Evolutionary conservation across 2,329 filamentous ascomycete species (phyloP).

Genomic region (Coleophoma crateriformis): DNA sequence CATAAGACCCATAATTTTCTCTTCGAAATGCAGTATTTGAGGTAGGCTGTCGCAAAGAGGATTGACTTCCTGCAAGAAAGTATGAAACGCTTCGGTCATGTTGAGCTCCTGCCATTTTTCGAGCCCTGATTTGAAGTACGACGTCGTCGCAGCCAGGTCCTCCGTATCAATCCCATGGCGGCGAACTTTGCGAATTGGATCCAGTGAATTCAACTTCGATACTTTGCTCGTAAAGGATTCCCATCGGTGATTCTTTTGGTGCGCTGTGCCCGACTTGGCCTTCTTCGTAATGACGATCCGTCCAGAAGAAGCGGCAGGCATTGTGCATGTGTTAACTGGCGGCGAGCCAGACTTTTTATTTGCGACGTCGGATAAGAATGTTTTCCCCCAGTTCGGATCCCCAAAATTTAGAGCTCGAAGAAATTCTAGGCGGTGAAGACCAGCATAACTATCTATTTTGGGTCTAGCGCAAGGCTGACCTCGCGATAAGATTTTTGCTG

Average conservation of each 20-base stretch:
- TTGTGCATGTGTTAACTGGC: conserved; percentile 33
- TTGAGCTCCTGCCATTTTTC: conserved; percentile 92
- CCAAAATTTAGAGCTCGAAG: not conserved
- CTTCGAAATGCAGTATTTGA: conserved; percentile 86
- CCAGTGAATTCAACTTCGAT: conserved; percentile 80
- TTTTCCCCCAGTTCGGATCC: no score
- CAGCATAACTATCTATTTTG: not conserved
- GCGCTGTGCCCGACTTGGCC: conserved; percentile 64
- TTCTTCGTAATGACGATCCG: conserved; percentile 66
- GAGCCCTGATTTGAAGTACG: conserved; percentile 78
- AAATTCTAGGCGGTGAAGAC: conserved; percentile 4
- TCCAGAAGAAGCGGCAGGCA: conserved; percentile 58
- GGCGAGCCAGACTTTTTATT: conserved; percentile 1
- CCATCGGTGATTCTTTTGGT: conserved; percentile 82
- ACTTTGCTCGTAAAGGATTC: conserved; percentile 89
- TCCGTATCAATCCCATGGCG: conserved; percentile 77
- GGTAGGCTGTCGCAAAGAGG: conserved; percentile 84
- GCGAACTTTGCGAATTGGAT: conserved; percentile 85
- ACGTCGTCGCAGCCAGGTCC: conserved; percentile 71
- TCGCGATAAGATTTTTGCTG: not conserved
- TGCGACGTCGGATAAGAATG: no score
- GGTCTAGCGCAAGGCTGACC: not conserved
- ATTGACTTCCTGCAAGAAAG: conserved; percentile 69
- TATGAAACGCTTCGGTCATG: conserved; percentile 72
- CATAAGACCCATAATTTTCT: conserved; percentile 75